Percentiles rank a stretch among this genome's conserved stretches.
phyloP scores from a whole-genome alignment of 495 filamentous ascomycete species.

The Trichoderma orchidacearum region DNA sequence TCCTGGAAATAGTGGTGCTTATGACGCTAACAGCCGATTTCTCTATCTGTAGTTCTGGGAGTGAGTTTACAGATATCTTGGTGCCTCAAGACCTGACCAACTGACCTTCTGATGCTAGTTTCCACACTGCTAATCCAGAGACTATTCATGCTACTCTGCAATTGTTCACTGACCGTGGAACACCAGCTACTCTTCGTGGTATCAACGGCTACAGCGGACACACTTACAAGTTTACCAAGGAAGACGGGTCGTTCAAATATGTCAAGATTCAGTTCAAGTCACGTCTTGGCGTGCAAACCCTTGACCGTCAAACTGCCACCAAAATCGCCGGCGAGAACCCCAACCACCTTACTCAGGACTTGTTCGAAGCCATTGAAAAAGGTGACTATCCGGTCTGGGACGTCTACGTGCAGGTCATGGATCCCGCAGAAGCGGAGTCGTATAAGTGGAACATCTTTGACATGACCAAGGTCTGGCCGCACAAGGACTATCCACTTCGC shows the following conservation, averaged over 20 bases:
- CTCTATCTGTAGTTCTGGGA: too few species aligned
- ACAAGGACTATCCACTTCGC: constrained; percentile 52
- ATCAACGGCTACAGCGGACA: constrained; percentile 46
- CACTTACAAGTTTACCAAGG: constrained; percentile 25
- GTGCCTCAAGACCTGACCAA: too few species aligned
- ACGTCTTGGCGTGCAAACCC: constrained; percentile 55
- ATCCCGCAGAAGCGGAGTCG: constrained; percentile 55
- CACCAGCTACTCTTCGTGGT: constrained; percentile 51
- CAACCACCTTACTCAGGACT: constrained; percentile 56
- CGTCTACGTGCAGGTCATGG: constrained; percentile 56
- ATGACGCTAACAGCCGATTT: too few species aligned
- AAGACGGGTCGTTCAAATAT: constrained; percentile 12
- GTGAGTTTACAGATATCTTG: too few species aligned
- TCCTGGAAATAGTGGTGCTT: too few species aligned
- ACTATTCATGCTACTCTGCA: constrained; percentile 57
- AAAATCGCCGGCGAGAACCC: constrained; percentile 51
- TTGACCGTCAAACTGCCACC: constrained; percentile 47
- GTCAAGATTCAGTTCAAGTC: constrained; percentile 40
- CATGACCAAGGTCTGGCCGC: constrained; percentile 70
- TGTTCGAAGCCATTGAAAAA: constrained; percentile 53
- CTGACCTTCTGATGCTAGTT: constrained; percentile 60
- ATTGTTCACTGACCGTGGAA: constrained; percentile 60
- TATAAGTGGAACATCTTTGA: constrained; percentile 68
- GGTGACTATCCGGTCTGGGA: constrained; percentile 58
- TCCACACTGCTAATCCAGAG: constrained; percentile 58